A percentile compares a stretch with the other conserved stretches of the same genome.
Conservation (phyloP, 139 green algal genomes). For the Chloropicon primus region DNA sequence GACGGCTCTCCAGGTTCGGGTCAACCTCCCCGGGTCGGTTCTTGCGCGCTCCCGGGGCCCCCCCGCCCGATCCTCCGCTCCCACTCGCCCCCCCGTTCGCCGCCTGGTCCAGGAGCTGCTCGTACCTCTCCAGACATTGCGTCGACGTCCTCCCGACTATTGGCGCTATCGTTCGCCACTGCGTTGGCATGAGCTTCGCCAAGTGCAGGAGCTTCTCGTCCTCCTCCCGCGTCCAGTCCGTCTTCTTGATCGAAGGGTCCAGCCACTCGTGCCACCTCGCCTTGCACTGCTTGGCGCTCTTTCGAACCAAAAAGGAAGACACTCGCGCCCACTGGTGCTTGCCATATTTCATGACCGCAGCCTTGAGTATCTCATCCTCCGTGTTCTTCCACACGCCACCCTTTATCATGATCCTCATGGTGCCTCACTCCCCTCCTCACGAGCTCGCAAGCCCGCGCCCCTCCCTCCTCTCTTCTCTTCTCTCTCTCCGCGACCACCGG, state of each 20-base stretch:
- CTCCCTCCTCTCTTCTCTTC: not conserved
- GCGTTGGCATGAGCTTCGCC: constrained; percentile 97
- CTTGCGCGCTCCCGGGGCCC: not conserved
- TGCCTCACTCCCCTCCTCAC: not conserved
- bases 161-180: constrained; percentile 97
- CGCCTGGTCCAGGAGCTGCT: constrained; percentile 2
- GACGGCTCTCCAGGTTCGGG: constrained; percentile 86
- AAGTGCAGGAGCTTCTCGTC: constrained; percentile 99
- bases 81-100: too few species aligned
- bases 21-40: constrained; percentile 95
- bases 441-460: not conserved
- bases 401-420: constrained; percentile 87
- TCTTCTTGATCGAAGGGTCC: constrained; percentile 96
- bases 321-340: constrained; percentile 44
- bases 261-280: constrained; percentile 99
- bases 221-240: constrained; percentile 95
- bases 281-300: constrained; percentile 99
- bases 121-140: constrained; percentile 81
- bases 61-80: not conserved
- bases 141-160: constrained; percentile 90
- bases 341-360: constrained; percentile 94
- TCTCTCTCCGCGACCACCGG: not conserved
- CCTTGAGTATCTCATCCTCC: constrained; percentile 99
- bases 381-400: constrained; percentile 99
- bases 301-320: constrained; percentile 88